Conservation (phyloP, 495 filamentous ascomycete species). For the Penicillium angulare region DNA sequence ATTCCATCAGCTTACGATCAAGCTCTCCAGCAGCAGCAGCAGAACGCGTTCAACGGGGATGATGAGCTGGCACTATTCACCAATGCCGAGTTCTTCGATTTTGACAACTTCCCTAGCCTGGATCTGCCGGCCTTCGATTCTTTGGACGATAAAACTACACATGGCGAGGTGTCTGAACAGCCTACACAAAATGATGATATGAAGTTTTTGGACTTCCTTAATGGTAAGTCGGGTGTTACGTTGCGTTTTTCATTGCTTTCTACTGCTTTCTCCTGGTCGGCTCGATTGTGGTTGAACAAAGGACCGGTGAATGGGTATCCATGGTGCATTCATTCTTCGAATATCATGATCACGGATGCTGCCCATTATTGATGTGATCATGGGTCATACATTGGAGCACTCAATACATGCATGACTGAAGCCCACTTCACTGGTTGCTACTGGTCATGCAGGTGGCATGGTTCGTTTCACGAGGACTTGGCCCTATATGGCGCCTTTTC, state of each 20-base stretch:
- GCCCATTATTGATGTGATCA: constrained; percentile 3
- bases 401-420: not conserved
- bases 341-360: constrained; percentile 14
- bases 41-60: constrained; percentile 61
- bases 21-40: constrained; percentile 52
- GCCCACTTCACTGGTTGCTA: constrained; percentile 9
- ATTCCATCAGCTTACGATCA: constrained; percentile 67
- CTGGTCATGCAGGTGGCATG: not conserved
- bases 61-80: constrained; percentile 86
- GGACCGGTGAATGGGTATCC: not conserved
- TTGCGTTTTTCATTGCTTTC: too few species aligned
- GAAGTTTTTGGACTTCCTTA: constrained; percentile 46
- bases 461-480: constrained; percentile 6
- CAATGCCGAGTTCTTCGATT: constrained; percentile 91
- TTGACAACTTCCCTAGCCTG: constrained; percentile 59
- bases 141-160: constrained; percentile 29
- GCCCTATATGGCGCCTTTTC: constrained; percentile 17
- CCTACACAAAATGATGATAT: constrained; percentile 30
- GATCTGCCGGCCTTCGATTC: constrained; percentile 37
- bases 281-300: constrained; percentile 10
- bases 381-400: constrained; percentile 1
- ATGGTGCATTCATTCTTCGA: constrained; percentile 7
- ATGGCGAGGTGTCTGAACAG: constrained; percentile 19
- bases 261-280: constrained; percentile 12
- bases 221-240: constrained; percentile 39